Evolutionary conservation across 768 basidiomycete genomes (phyloP).

Genomic region (Russula griseocarnosa): DNA sequence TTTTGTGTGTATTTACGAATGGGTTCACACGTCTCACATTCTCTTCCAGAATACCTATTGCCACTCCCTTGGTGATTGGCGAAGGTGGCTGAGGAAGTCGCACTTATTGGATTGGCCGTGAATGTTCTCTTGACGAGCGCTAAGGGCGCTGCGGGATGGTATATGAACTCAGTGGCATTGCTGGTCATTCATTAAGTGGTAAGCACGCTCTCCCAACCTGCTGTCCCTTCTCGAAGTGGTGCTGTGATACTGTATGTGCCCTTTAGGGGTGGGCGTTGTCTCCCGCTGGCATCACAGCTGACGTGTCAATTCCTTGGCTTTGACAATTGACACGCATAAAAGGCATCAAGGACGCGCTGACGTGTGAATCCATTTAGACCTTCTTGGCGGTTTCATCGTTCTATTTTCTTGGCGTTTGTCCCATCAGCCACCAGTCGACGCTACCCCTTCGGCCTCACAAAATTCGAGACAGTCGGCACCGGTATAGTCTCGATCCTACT

Average conservation of each 20-base stretch:
- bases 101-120: conserved; percentile 74
- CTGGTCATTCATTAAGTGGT: conserved; percentile 89
- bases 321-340: neutral
- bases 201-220: conserved; percentile 34
- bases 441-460: conserved; percentile 88
- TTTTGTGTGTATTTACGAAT: too few species aligned
- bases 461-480: conserved; percentile 96
- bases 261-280: neutral
- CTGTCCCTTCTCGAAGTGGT: neutral
- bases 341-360: neutral
- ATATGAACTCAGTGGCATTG: conserved; percentile 84
- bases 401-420: conserved; percentile 86
- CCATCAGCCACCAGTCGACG: conserved; percentile 62
- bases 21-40: too few species aligned
- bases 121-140: conserved; percentile 78
- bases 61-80: too few species aligned
- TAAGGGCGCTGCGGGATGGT: conserved; percentile 88
- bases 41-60: neutral
- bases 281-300: neutral
- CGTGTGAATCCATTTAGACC: conserved; percentile 44
- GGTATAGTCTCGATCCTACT: conserved; percentile 83
- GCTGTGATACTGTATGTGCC: neutral
- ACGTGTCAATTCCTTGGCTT: neutral
- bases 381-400: conserved; percentile 88
- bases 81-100: conserved; percentile 80